phyloP scores from a whole-genome alignment of 2,329 filamentous ascomycete species.

The Lachnellula willkommii region DNA sequence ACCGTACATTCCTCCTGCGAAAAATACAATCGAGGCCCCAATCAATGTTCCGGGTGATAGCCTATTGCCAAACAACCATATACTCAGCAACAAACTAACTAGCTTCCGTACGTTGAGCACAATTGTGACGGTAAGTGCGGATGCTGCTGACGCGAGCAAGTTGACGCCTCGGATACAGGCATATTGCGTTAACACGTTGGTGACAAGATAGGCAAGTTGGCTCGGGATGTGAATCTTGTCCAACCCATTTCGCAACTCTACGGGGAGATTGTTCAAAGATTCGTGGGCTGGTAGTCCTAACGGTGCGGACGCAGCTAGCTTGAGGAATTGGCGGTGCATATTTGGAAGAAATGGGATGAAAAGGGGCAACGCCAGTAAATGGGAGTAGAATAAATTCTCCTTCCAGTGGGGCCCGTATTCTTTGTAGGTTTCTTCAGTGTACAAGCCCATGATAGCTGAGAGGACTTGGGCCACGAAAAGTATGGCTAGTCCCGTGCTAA shows the following conservation, averaged over 20 bases:
- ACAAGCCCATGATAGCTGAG: conserved; percentile 90
- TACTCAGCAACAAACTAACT: conserved; percentile 83
- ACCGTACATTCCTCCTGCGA: conserved; percentile 85
- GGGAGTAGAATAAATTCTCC: conserved; percentile 94
- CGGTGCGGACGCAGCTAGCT: conserved; percentile 58
- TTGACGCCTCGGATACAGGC: conserved; percentile 95
- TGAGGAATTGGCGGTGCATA: conserved; percentile 58
- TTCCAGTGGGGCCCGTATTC: conserved; percentile 86
- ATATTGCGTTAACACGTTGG: conserved; percentile 87
- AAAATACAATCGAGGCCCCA: conserved; percentile 82
- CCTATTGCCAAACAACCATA: conserved; percentile 88
- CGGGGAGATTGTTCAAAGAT: conserved; percentile 31
- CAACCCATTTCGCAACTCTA: conserved; percentile 35
- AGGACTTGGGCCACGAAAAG: conserved; percentile 84
- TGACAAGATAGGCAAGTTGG: conserved; percentile 63
- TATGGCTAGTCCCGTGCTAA: conserved; percentile 68
- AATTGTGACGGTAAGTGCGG: conserved; percentile 91
- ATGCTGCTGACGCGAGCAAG: conserved; percentile 79
- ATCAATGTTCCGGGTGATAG: conserved; percentile 70
- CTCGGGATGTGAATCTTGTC: conserved; percentile 49
- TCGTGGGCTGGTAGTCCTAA: conserved; percentile 40
- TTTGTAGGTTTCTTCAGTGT: conserved; percentile 85
- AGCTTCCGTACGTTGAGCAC: conserved; percentile 94
- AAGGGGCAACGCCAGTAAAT: conserved; percentile 67
- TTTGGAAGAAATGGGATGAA: conserved; percentile 68